Evolutionary conservation across 441 rosid species (phyloP), one percentile per base, ranked within the genome.

Genomic region (Omphalea diandra): DNA sequence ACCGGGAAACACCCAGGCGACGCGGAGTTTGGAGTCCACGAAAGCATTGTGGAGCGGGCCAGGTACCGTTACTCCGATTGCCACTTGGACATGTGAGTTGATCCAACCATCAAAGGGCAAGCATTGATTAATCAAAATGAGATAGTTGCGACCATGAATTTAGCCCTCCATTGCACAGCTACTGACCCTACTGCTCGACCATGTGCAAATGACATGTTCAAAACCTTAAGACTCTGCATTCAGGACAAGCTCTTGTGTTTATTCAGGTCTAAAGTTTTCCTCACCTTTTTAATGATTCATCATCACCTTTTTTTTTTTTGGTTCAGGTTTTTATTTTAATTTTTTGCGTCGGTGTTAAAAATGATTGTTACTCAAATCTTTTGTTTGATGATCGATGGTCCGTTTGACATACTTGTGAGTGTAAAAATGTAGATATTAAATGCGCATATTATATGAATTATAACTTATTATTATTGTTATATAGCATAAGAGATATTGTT

Each of bases 141-240:
- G 79, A 79, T 86, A 20, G 83, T 89, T 11, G 84, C 84, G 44
- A 76, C 84, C 56, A 87, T 89, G 91, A 85, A 84, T 68, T 72
- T 93, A 61, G 97, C 96, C 63, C 79, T 91, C 11, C 86, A 77
- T 0, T 93, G 97, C 87, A 93, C 88, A 18, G 84, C 82, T 5
- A 73, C 69, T 2, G 93, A 89, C 67, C 91, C 93, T 24, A 72
- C 74, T 1, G 91, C 89, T 29, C 83, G 97, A 40, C 97, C 96
- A 12, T 79, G 77, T 61, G 88, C 86, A 10, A 74, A 68, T 32
- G 79, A 82, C 5, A 80, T 84, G 24, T 75, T 75, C 22, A 83
- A 84, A 80, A 77, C 86, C 73, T 81, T 93, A 63, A n/a, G 80
- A 82, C 52, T 76, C 86, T 63, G 74, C 74, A 55, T 75, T 76